Conservation (phyloP, 345 rosid genomes). For the Eutrema japonicum region DNA sequence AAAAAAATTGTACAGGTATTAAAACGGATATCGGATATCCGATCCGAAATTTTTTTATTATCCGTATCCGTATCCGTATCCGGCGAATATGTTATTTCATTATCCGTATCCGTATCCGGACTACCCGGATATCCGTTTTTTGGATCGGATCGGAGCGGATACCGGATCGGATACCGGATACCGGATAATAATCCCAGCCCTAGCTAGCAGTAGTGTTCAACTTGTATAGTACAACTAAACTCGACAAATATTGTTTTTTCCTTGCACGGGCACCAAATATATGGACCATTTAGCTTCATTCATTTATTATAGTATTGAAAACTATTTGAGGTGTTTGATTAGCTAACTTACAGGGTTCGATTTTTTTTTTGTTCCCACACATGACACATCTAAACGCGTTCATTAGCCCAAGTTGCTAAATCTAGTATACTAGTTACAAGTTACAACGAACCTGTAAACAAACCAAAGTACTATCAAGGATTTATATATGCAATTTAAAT, state of each 20-base stretch:
- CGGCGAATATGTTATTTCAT: no score
- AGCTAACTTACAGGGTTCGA: slow-evolving; percentile 24
- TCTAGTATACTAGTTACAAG: neutral
- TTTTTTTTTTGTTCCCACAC: neutral
- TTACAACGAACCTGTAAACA: slow-evolving; percentile 14
- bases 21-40: no score
- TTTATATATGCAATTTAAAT: slow-evolving; percentile 1
- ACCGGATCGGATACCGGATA: no score
- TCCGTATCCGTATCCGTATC: no score
- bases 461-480: neutral
- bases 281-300: slow-evolving; percentile 24
- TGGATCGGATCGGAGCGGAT: no score
- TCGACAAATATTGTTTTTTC: slow-evolving; percentile 13
- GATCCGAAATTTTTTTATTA: no score
- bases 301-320: neutral
- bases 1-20: no score
- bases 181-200: no score
- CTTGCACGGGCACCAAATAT: slow-evolving; percentile 24
- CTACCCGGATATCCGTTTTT: no score
- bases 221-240: slow-evolving; percentile 25
- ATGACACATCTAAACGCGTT: slow-evolving; percentile 34
- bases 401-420: slow-evolving; percentile 21
- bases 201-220: slow-evolving; percentile 22
- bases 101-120: no score
- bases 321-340: slow-evolving; percentile 18